Conservation (phyloP, 176 grass and related monocot genomes). For the Aechmea fasciata region DNA sequence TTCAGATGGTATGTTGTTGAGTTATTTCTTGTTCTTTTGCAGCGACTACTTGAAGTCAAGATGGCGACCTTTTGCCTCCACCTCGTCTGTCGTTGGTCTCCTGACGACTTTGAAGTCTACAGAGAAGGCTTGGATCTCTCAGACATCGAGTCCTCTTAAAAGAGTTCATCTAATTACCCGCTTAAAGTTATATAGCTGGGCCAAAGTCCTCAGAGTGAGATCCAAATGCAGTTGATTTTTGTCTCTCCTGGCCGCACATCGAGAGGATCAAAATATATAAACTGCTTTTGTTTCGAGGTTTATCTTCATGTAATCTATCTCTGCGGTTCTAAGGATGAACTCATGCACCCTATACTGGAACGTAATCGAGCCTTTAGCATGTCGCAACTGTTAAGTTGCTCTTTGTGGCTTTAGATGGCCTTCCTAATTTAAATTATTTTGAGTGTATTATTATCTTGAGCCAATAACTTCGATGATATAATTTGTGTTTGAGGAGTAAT, state of each 20-base stretch:
- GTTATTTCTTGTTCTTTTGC: conserved; percentile 9
- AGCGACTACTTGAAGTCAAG: conserved; percentile 55
- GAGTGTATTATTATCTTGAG: no score
- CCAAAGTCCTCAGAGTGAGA: neutral
- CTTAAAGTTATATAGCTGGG: neutral
- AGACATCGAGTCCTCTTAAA: conserved; percentile 50
- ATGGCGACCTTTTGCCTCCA: conserved; percentile 87
- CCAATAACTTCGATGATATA: no score
- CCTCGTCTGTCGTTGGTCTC: conserved; percentile 61
- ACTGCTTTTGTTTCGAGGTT: neutral
- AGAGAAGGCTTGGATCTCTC: conserved; percentile 54
- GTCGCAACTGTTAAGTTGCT: no score
- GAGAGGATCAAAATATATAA: neutral
- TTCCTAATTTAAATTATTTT: no score
- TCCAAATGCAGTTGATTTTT: neutral
- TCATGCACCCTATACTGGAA: no score
- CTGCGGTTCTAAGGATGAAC: no score
- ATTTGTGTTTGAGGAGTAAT: no score
- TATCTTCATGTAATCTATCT: no score
- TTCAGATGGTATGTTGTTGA: neutral
- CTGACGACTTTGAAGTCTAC: conserved; percentile 72
- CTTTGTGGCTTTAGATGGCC: no score
- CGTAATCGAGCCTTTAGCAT: no score
- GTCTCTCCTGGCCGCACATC: no score
- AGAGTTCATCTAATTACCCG: neutral